These are phyloP conservation scores for Boletales sp. DNA, from an alignment of 768 basidiomycete species.

Conservation along the genomic window DNA sequence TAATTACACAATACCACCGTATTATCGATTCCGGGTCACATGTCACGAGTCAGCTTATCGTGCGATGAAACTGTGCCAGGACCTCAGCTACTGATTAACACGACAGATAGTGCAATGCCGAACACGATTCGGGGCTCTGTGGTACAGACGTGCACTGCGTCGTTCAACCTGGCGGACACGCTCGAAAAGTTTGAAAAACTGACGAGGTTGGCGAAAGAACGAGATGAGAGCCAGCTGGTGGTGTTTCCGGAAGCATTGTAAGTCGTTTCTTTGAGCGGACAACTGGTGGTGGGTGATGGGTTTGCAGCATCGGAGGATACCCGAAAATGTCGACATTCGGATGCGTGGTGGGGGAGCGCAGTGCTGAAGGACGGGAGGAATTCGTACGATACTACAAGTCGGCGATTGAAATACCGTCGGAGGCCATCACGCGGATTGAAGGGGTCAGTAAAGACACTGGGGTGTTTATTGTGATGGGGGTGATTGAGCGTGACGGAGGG, in stretches of 20 bases:
- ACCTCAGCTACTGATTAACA: no score
- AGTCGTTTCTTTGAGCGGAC: conserved; percentile 11
- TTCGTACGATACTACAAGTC: conserved; percentile 51
- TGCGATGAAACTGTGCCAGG: neutral
- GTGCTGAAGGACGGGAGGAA: conserved; percentile 52
- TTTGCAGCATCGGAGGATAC: conserved; percentile 52
- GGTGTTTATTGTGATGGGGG: conserved; percentile 57
- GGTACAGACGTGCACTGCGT: conserved; percentile 47
- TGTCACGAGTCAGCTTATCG: neutral
- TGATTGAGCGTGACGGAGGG: conserved; percentile 56
- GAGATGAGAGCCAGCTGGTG: conserved; percentile 45
- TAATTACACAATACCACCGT: conserved; percentile 1
- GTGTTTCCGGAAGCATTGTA: conserved; percentile 62
- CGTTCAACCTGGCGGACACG: conserved; percentile 44
- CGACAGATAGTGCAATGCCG: conserved; percentile 10
- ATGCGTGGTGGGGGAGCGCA: conserved; percentile 46
- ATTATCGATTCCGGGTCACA: conserved; percentile 1
- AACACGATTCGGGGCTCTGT: conserved; percentile 48
- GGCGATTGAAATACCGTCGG: conserved; percentile 56
- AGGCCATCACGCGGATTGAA: conserved; percentile 45
- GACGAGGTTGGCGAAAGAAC: conserved; percentile 42
- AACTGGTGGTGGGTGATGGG: neutral
- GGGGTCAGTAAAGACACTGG: conserved; percentile 43
- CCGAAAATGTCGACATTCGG: conserved; percentile 50
- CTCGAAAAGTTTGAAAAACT: conserved; percentile 47